Evolutionary conservation across 306 rosid genomes (phyloP).

Genomic region (Vigna unguiculata): DNA sequence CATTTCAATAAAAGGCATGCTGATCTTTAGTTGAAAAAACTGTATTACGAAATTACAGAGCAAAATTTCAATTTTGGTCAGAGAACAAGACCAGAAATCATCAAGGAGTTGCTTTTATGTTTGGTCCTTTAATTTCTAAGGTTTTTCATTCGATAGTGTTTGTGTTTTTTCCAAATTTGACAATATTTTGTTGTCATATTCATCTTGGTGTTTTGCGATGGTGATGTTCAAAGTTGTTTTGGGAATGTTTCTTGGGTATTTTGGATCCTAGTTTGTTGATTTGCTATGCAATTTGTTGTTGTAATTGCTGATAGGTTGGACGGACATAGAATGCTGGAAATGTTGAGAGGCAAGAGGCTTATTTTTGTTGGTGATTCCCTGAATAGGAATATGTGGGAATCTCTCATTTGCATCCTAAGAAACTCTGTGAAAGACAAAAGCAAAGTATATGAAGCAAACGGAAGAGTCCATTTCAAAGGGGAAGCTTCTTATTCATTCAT

Average conservation of each 20-base stretch:
- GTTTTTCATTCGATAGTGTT: constrained; percentile 25
- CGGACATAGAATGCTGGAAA: constrained; percentile 66
- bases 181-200: constrained; percentile 5
- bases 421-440: constrained; percentile 69
- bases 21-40: background rate
- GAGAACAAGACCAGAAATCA: background rate
- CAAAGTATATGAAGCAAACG: constrained; percentile 80
- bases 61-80: background rate
- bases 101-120: background rate
- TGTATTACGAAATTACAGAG: background rate
- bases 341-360: constrained; percentile 79
- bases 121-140: background rate
- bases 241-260: background rate
- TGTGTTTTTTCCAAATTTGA: constrained; percentile 12
- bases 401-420: constrained; percentile 86
- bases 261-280: background rate
- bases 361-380: constrained; percentile 95
- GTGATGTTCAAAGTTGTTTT: background rate
- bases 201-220: background rate
- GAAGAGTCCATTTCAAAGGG: constrained; percentile 72
- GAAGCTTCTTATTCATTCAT: constrained; percentile 89
- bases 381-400: constrained; percentile 97
- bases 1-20: background rate
- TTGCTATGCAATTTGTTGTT: constrained; percentile 2
- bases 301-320: constrained; percentile 60